These are phyloP conservation scores for Nannochloropsis salina DNA, from an alignment of 108 stramenopile genomes.

Conservation along the genomic window DNA sequence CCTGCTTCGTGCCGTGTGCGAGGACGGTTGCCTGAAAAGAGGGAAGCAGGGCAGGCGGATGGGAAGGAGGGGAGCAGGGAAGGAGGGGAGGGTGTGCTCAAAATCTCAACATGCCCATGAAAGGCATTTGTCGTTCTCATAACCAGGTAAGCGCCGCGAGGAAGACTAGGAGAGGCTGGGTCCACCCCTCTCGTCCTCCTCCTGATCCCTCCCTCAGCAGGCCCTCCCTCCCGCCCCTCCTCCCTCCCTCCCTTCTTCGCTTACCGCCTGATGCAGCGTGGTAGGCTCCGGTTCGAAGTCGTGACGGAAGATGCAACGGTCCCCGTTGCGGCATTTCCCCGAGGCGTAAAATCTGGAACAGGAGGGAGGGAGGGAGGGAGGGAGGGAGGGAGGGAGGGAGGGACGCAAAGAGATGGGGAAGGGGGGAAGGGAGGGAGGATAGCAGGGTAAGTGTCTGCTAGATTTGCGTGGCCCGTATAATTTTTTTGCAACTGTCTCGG, in stretches of 20 bases:
- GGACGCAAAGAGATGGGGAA: too few relatives aligned
- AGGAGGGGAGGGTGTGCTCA: too few relatives aligned
- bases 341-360: neutral
- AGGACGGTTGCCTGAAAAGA: too few relatives aligned
- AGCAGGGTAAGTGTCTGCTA: too few relatives aligned
- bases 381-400: neutral
- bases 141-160: too few relatives aligned
- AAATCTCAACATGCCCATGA: too few relatives aligned
- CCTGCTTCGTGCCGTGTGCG: neutral
- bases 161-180: too few relatives aligned
- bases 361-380: neutral
- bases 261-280: neutral
- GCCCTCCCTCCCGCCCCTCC: neutral
- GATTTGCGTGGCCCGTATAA: neutral
- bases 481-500: neutral
- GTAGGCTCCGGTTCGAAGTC: neutral
- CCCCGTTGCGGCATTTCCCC: neutral
- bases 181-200: neutral
- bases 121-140: too few relatives aligned
- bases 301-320: neutral
- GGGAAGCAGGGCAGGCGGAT: too few relatives aligned
- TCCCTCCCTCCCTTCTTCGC: neutral
- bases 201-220: neutral
- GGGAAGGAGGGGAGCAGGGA: too few relatives aligned
- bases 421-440: too few relatives aligned